Base-by-base conservation (phyloP, 495 filamentous ascomycete species). In the Daldinia decipiens region DNA sequence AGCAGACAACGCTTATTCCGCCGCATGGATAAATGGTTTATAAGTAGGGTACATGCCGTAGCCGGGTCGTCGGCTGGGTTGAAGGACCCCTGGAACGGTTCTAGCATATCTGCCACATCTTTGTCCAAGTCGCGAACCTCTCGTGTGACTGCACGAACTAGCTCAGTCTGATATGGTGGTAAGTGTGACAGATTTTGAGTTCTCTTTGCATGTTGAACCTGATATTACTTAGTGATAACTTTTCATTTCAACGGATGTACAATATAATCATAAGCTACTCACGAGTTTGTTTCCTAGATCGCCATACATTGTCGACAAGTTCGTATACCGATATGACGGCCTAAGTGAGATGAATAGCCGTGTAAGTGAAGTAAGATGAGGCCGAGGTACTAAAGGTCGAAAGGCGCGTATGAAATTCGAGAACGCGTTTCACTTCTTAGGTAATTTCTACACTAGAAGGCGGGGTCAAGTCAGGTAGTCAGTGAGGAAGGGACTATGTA, bases 141-240 rank as follows among this genome's bases (percentile, higher is more conserved):
- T 69, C 93, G 89, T 1, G 92, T 91, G 24, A 96, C 91, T 6
- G 89, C 87, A 50, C 94, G 93, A 52, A 98, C 92, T 51, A 97
- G 86, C 77, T 98, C 95, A 9, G 93, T 91, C 77, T 97, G 94
- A 79, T 98, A 98, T 15, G 94, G 91, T 0, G 95, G 96, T 12
- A 99, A 89, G 77, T 96, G 89, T 17, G 89, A 80, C 43, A 99
- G 89, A 62, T 92, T 88, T 82, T 96, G 93, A 39, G 94, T 98
- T 70, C 96, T 88, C 85, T 98, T 98, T 78, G 95, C 96, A 82
- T 99, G 93, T 86, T 95, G 93, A 70, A 94, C 93, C 94, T 98
- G 52, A 59, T 29, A 15, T 4, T 8, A 47, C 32, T 61, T 47
- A 71, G 63, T 74, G 71, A 72, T 53, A 73, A 74, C 17, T 29